Evolutionary conservation across 192 early-diverging fungal species (phyloP), one percentile per base, ranked within the genome.

Genomic region (Helicostylum pulchrum): DNA sequence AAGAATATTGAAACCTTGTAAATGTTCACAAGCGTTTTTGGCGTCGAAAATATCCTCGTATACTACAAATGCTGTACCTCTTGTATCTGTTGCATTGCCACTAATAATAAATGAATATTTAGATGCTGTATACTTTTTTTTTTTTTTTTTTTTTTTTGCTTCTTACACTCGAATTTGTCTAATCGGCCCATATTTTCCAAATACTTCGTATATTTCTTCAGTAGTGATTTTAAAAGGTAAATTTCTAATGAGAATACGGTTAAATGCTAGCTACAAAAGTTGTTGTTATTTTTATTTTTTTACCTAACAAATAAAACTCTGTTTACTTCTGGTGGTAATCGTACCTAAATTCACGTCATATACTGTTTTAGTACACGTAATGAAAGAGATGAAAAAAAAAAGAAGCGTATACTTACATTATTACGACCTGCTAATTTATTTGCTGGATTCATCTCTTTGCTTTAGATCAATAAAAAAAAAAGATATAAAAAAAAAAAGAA

Each of bases 31-130:
- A 0, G 97, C 97, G 15, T 90, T 89, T 76, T 99, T 99, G 31
- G 95, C 94, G 64, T 99, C 97, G 69, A 92, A 94, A 7, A 99
- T 96, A 65, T 99, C 97, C 67, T 99, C 96, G 65, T 96, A 98
- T 1, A 98, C 90, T 19, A 99, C 97, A 78, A 92, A 99, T 12
- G 95, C 97, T 14, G 95, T 95, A 49, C 97, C 97, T 53, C 85
- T 83, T 6, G 97, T 97, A 65, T 96, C 94, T 32, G 78, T 81
- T 7, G 85, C 89, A 36, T 81, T 91, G 1, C 97, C 95, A 67
- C 75, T 77, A 60, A 17, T 47, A 17, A 39, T 11, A 54, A 3
- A 20, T 48, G 12, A 15, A 20, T 32, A 47, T 32, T 39, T 17
- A 53, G n/a, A 15, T 12, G 26, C 26, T 26, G 21, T 55, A 44